These are phyloP conservation scores for Sclerotinia spermophila DNA, from an alignment of 2,329 filamentous ascomycete species.

Conservation along the genomic window DNA sequence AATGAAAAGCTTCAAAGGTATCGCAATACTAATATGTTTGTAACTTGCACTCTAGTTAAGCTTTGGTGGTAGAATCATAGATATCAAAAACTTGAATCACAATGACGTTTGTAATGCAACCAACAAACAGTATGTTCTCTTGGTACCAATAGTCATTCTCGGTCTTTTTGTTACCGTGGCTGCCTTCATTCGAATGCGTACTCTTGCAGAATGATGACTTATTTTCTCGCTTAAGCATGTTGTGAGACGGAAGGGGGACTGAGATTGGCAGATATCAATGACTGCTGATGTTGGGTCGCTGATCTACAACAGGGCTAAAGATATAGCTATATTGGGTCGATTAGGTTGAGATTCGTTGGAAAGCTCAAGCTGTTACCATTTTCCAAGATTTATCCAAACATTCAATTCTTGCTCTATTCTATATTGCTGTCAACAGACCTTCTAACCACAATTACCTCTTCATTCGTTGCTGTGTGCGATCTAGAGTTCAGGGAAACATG, in stretches of 20 bases:
- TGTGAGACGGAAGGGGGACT: background rate
- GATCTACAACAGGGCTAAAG: background rate
- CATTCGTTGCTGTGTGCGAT: too few relatives aligned
- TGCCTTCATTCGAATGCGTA: conserved; percentile 14
- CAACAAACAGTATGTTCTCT: background rate
- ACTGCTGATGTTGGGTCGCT: conserved; percentile 9
- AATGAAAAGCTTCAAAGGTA: background rate
- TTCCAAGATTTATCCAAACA: background rate
- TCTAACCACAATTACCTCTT: background rate
- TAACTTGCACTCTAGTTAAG: background rate
- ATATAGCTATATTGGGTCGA: background rate
- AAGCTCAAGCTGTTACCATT: background rate
- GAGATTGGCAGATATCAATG: background rate
- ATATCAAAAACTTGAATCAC: background rate
- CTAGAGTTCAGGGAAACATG: background rate
- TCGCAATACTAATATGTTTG: background rate
- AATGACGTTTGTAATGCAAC: conserved; percentile 4
- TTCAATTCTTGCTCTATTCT: background rate
- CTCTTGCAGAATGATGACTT: background rate
- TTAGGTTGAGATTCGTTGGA: background rate
- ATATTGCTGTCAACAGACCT: background rate
- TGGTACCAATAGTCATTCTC: conserved; percentile 3
- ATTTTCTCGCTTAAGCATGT: conserved; percentile 4
- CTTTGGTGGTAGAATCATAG: background rate
- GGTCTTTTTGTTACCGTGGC: background rate